Base-by-base conservation (phyloP, 768 basidiomycete genomes). In the Serpula lacrymans region DNA sequence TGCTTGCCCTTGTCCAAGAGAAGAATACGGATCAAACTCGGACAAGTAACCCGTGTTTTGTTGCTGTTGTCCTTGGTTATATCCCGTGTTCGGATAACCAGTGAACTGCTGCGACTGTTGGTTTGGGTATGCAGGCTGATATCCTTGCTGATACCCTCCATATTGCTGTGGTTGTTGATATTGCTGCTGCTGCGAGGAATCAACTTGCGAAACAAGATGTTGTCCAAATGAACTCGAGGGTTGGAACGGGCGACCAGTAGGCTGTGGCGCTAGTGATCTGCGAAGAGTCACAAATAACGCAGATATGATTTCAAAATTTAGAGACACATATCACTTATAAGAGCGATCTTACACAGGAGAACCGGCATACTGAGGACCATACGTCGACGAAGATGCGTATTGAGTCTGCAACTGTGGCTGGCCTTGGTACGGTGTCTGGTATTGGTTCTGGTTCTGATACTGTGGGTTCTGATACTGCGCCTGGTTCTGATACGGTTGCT, bases 181-280 rank as follows among this genome's bases (percentile, higher is more conserved):
- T 10, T 32, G 43, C 16, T 31, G 46, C 8, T 47, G 43, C 17
- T 10, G 17, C 28, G 41, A 30, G 6, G 26, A 42, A 43, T 33
- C 37, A 18, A 12, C 17, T 14, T 54, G 11, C 64, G 46, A 3
- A 67, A 68, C 34, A 53, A 75, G 63, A 54, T 78, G 78, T 47
- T 80, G 82, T 8, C 78, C 74, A 49, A 80, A 83, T 6, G 72
- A 59, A 51, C 71, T 74, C 5, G 74, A 61, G 0, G 76, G 75
- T 48, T 80, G 81, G 60, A 72, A 73, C 10, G 42, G 17, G 18
- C 54, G 44, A 4, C 62, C 43, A 1, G 67, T 62, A 24, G 55
- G 51, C 31, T 68, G 70, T 7, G 59, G 42, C 10, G 54, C 55
- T 11, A 58, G 21, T 37, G 57, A 63, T 1, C 59, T 60, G 35